phyloP scores from a whole-genome alignment of 768 basidiomycete species.

The Podaxis sp. region DNA sequence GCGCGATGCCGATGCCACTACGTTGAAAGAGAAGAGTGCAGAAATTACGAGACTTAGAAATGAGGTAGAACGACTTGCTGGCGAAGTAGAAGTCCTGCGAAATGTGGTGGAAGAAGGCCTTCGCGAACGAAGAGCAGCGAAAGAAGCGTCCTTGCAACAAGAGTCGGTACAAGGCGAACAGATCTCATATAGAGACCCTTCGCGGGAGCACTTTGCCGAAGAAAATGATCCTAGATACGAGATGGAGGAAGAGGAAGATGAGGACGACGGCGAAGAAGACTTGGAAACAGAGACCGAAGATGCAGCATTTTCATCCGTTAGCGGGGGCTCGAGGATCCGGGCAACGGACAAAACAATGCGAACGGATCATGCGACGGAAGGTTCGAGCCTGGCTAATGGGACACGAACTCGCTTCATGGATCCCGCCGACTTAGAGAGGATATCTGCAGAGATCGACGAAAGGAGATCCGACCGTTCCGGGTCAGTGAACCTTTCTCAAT shows the following conservation, averaged over 20 bases:
- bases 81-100: constrained; percentile 85
- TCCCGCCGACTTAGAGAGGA: constrained; percentile 59
- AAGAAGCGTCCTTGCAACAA: constrained; percentile 40
- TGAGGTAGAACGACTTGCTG: constrained; percentile 80
- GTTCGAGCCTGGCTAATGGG: constrained; percentile 27
- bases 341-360: constrained; percentile 46
- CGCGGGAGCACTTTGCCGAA: constrained; percentile 22
- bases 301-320: neutral
- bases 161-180: constrained; percentile 32
- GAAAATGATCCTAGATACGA: constrained; percentile 21
- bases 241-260: constrained; percentile 26
- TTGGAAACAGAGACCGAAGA: constrained; percentile 26
- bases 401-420: constrained; percentile 43
- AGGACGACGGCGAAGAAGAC: constrained; percentile 27
- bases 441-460: constrained; percentile 67
- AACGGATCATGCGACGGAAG: constrained; percentile 55
- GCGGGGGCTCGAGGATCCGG: neutral
- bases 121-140: constrained; percentile 60
- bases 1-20: constrained; percentile 60
- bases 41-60: constrained; percentile 69
- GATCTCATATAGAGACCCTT: constrained; percentile 15
- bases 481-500: constrained; percentile 5
- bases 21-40: constrained; percentile 56
- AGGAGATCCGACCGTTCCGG: constrained; percentile 50
- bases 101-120: constrained; percentile 88